Base-by-base conservation (phyloP, 495 filamentous ascomycete species). In the Hypoxylon perforatum region DNA sequence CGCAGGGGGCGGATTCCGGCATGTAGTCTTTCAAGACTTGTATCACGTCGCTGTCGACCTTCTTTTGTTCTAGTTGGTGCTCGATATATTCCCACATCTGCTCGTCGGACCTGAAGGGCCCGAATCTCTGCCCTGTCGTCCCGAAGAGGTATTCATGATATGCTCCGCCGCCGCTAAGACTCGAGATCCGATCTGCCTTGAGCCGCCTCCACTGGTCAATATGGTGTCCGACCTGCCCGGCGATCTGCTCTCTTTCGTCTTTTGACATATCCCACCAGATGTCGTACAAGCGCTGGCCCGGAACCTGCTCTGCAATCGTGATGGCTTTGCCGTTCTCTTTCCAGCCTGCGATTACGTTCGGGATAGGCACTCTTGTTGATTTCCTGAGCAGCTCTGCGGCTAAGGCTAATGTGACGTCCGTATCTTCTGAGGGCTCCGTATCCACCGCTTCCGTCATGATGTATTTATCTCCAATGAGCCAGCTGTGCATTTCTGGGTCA, bases 401-500 rank as follows among this genome's bases (percentile, higher is more conserved):
- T 25, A 62, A 28, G n/a, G 52, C 41, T 11, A 73, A 30, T 2
- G 63, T 50, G 11, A 65, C 63, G 4, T 68, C 48, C 12, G 50
- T 47, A 19, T 66, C 52, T 12, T 57, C 46, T 4, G 60, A 61
- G 18, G 41, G 15, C 25, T 60, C 47, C 0, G 54, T 60, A 33
- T 73, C 71, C 18, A 65, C n/a, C 9, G 47, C 22, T 33, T 73
- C 71, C 4, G 61, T 66, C 45, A 73, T 50, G 45, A 71, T 22
- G 28, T 65, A 71, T 52, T 65, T 68, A 33, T 66, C 64, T 15
- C 71, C 71, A 39, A 73, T 64, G 8, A 46, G 48, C 71, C 71
- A 73, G 2, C 55, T 71, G 9, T 73, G 71, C 36, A 49, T 71
- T 8, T 63, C 52, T 8, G 67, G 19, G 19, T 73, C 71, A 25